Conservation (phyloP, 1,284 basidiomycete species). For the Trichosporon coremiiforme region DNA sequence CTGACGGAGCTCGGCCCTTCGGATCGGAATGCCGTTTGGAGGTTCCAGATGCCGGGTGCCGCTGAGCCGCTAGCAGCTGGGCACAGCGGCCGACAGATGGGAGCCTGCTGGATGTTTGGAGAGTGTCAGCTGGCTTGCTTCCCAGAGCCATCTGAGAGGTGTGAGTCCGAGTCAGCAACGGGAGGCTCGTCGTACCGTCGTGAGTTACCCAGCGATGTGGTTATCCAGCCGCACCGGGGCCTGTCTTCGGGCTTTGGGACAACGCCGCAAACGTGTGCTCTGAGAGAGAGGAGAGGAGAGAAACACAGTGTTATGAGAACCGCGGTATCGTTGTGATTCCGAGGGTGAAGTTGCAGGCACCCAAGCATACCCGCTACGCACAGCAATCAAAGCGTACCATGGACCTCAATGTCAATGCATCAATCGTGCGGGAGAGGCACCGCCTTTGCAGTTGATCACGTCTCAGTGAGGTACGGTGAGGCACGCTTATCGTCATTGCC, state of each 20-base stretch:
- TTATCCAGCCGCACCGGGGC: too few relatives aligned
- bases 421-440: not conserved
- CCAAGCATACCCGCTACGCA: not conserved
- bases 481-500: constrained; percentile 1
- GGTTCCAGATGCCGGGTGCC: too few relatives aligned
- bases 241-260: not conserved
- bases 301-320: too few relatives aligned
- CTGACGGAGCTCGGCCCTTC: too few relatives aligned
- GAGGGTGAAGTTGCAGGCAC: not conserved
- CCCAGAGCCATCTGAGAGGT: too few relatives aligned
- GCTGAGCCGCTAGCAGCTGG: too few relatives aligned
- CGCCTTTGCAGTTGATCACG: not conserved
- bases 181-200: too few relatives aligned
- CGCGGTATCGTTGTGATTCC: not conserved
- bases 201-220: not conserved
- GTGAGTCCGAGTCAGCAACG: too few relatives aligned
- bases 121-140: too few relatives aligned
- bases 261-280: not conserved
- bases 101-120: too few relatives aligned
- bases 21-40: too few relatives aligned
- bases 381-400: not conserved
- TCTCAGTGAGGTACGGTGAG: not conserved
- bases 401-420: not conserved
- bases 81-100: too few relatives aligned
- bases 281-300: not conserved